Base-by-base conservation (phyloP, 2,329 filamentous ascomycete genomes). In the Geosmithia flava region DNA sequence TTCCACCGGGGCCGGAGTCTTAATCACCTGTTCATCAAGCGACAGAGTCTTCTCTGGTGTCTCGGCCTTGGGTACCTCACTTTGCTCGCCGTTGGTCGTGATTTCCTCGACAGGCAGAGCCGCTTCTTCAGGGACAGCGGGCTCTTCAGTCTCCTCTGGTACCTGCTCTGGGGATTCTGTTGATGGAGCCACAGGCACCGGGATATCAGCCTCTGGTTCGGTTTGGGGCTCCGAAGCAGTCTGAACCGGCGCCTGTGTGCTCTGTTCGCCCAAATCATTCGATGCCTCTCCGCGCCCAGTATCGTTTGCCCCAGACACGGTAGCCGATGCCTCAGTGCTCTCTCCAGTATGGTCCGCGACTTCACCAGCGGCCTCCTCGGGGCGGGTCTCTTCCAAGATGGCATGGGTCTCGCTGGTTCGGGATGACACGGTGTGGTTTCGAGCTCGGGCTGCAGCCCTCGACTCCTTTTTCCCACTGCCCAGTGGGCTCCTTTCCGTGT, bases 401-500 rank as follows among this genome's bases (percentile, higher is more conserved):
- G 41, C 17, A 42, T n/a, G 41, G 41, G 10, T 42, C 15, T 42
- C 7, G 41, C 41, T 42, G 20, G 20, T 16, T 20, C 19, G 17
- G 3, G 41, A 19, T 23, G 41, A 42, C 7, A 42, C 20, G 17
- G 41, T 23, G 13, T 20, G 17, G 41, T 33, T 20, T 7, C 23
- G 10, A 37, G 44, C 16, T 3, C 10, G n/a, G n/a, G 20, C 29
- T 37, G 23, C 7, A 30, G 17, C 15, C 20, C 27, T 23, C 6
- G 20, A 16, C 20, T 29, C 19, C 39, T 53, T 52, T 39, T 55
- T 65, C 15, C 53, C 50, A 33, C 52, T 55, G 37, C 50, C 56
- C n/a, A 52, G 54, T 10, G 51, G 45, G 40, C 45, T 49, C 37
- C 46, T 52, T 17, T 56, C 56, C 19, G 53, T 47, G 39, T 49